A percentile compares a stretch with the other conserved stretches of the same genome.
Conservation (phyloP, 139 green algal genomes). For the Coelastrella sp. region DNA sequence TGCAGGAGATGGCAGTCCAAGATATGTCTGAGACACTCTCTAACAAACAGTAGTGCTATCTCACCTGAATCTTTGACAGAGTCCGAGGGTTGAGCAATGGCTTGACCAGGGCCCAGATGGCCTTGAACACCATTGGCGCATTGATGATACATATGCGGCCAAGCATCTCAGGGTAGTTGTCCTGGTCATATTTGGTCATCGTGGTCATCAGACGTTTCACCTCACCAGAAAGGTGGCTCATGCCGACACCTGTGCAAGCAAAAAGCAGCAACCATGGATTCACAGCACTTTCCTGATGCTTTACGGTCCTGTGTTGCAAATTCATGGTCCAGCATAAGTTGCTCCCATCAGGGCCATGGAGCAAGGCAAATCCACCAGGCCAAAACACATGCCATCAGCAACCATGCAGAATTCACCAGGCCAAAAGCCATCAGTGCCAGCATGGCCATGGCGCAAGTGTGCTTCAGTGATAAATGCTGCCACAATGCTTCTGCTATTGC, state of each 20-base stretch:
- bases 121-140: slow-evolving; percentile 81
- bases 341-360: no score
- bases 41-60: background rate
- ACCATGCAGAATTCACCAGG: no score
- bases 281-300: background rate
- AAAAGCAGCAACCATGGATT: no score
- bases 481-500: no score
- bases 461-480: no score
- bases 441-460: no score
- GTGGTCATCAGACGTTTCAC: slow-evolving; percentile 70
- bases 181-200: slow-evolving; percentile 74
- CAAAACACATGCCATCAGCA: no score
- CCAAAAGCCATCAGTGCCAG: no score
- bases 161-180: slow-evolving; percentile 91
- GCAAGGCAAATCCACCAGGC: no score
- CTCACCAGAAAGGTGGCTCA: slow-evolving; percentile 78
- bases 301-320: no score
- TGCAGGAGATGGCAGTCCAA: no score
- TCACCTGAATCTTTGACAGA: slow-evolving; percentile 85
- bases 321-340: no score
- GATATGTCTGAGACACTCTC: background rate
- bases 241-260: slow-evolving; percentile 67
- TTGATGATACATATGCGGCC: slow-evolving; percentile 91
- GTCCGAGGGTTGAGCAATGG: slow-evolving; percentile 83
- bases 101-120: slow-evolving; percentile 81